Conservation (phyloP, 2,329 filamentous ascomycete species). For the Magnaporthiopsis rhizophila region DNA sequence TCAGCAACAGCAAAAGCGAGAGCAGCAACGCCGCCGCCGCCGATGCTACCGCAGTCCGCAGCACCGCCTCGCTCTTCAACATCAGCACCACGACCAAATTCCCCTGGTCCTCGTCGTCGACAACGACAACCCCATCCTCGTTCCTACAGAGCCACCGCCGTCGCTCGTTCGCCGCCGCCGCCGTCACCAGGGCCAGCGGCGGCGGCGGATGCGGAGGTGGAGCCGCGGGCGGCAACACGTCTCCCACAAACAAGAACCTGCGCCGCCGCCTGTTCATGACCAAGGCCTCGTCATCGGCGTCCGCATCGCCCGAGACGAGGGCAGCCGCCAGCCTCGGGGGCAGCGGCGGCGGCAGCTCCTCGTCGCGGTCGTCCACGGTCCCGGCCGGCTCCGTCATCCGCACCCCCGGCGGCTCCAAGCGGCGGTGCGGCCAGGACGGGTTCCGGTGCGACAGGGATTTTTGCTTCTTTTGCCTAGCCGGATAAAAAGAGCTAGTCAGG, state of each 20-base stretch:
- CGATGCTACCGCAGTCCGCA: background rate
- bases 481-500: too few species aligned
- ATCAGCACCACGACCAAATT: background rate
- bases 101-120: background rate
- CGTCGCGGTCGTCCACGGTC: background rate
- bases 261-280: slow-evolving; percentile 7
- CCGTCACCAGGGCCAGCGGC: background rate
- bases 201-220: background rate
- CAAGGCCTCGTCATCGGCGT: background rate
- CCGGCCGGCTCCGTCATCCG: slow-evolving; percentile 21
- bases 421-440: slow-evolving; percentile 46
- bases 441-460: slow-evolving; percentile 50
- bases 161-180: background rate
- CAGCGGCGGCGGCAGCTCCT: background rate
- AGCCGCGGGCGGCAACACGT: background rate
- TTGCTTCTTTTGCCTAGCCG: slow-evolving; percentile 47
- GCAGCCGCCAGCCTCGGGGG: background rate
- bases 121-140: background rate
- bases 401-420: slow-evolving; percentile 42
- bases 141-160: background rate
- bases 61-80: slow-evolving; percentile 3
- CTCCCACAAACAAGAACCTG: background rate
- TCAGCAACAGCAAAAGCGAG: background rate
- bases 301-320: background rate
- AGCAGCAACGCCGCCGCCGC: background rate